Conservation (phyloP, 2,329 filamentous ascomycete species). For the Sporothrix pseudoabietina region DNA sequence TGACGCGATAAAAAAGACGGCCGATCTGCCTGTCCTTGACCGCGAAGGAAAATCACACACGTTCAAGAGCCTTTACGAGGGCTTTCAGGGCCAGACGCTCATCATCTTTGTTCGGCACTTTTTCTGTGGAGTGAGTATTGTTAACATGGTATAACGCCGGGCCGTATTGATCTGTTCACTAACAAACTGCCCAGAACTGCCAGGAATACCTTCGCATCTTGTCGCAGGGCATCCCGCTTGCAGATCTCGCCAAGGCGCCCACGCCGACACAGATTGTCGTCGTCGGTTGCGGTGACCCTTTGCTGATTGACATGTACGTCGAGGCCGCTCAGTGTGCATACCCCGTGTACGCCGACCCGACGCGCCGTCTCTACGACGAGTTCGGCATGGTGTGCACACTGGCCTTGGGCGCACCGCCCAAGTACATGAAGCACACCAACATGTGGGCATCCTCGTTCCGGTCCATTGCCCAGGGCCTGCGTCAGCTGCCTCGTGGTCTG, state of each 20-base stretch:
- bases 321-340: slow-evolving; percentile 65
- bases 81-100: slow-evolving; percentile 58
- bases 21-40: slow-evolving; percentile 62
- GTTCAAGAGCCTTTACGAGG: slow-evolving; percentile 65
- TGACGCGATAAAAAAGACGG: slow-evolving; percentile 54
- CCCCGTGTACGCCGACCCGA: slow-evolving; percentile 77
- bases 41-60: slow-evolving; percentile 59
- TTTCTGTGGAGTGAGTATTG: slow-evolving; percentile 69
- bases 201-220: slow-evolving; percentile 72
- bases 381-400: slow-evolving; percentile 70
- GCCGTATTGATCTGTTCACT: background rate
- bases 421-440: slow-evolving; percentile 63
- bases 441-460: slow-evolving; percentile 50
- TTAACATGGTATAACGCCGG: background rate
- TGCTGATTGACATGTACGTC: slow-evolving; percentile 68
- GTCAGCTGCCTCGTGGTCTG: slow-evolving; percentile 58
- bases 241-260: slow-evolving; percentile 53
- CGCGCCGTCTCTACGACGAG: slow-evolving; percentile 63
- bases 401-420: slow-evolving; percentile 60
- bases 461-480: slow-evolving; percentile 62
- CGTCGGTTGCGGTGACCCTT: slow-evolving; percentile 71
- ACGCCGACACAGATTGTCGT: slow-evolving; percentile 66
- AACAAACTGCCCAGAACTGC: slow-evolving; percentile 60
- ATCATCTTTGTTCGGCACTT: slow-evolving; percentile 78
- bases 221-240: slow-evolving; percentile 58